These are phyloP conservation scores for Russula vinacea DNA, from an alignment of 768 basidiomycete species.

Conservation along the genomic window DNA sequence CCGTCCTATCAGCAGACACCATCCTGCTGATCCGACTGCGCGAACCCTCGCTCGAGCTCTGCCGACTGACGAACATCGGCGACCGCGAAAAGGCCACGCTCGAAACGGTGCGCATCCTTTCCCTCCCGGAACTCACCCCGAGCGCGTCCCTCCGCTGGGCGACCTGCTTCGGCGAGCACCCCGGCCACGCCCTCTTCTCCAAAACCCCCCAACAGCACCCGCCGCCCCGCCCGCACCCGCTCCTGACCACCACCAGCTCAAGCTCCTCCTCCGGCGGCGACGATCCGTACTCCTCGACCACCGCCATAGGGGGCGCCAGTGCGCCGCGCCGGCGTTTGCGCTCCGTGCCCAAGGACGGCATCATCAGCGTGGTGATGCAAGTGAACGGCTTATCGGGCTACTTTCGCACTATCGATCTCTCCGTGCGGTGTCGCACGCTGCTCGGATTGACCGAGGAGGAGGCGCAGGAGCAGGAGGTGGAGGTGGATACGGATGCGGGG, in stretches of 20 bases:
- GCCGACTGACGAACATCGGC: constrained; percentile 10
- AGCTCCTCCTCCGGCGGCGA: neutral
- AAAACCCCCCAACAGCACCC: neutral
- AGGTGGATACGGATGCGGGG: too few relatives aligned
- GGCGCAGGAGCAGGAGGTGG: too few relatives aligned
- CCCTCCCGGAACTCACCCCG: neutral
- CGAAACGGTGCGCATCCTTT: constrained; percentile 16
- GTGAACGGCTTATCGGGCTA: constrained; percentile 1
- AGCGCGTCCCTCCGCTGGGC: constrained; percentile 17
- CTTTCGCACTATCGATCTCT: constrained; percentile 13
- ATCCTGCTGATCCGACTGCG: constrained; percentile 17
- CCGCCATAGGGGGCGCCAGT: too few relatives aligned
- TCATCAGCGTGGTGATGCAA: constrained; percentile 23
- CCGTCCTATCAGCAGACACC: constrained; percentile 10
- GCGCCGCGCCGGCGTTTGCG: constrained; percentile 8
- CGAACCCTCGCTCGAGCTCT: constrained; percentile 20
- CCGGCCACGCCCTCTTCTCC: constrained; percentile 17
- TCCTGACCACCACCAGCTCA: too few relatives aligned
- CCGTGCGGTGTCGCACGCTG: constrained; percentile 16
- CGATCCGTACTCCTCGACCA: too few relatives aligned
- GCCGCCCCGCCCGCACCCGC: neutral
- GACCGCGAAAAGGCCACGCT: neutral
- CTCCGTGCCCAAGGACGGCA: constrained; percentile 15
- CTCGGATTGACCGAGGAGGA: neutral
- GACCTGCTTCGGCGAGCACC: constrained; percentile 23